Base-by-base conservation (phyloP, 2,329 filamentous ascomycete species). In the Cryphonectria carpinicola region DNA sequence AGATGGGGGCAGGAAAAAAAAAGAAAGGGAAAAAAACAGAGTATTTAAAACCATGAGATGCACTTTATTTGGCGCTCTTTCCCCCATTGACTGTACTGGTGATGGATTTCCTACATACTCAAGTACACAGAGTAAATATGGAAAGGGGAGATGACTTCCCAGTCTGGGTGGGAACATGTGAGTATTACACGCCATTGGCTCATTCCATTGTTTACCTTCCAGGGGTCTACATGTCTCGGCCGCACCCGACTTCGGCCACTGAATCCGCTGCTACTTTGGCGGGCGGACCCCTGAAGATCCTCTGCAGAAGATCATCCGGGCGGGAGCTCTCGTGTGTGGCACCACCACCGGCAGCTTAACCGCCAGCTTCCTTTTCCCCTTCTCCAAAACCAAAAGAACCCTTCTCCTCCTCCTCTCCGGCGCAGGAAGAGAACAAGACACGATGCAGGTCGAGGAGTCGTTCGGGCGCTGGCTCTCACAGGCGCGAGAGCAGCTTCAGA, bases 391-490 rank as follows among this genome's bases (percentile, higher is more conserved):
- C n/a, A 32, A 25, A 39, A 19, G 25, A 25, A 46, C 54, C 13
- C 32, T 32, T 4, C 32, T 32, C 17, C 32, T 25, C 39, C 68
- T 61, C 56, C 13, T 39, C 37, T 68, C 35, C n/a, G 63, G 56
- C 32, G 65, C 35, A 56, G 37, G 56, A 17, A 37, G 22, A n/a
- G 46, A 37, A n/a, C 22, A 37, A 46, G 19, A 58, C 43, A 67
- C 14, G 35, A 71, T 73, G 70, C 70, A 69, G 64, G 62, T 54
- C 32, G 64, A 61, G 22, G 67, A 62, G 22, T 65, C 52, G 22
- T 25, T 71, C 10, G 66, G 46, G 56, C 67, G 70, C n/a, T 71
- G 70, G 71, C 70, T 71, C 28, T 67, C 52, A 46, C 65, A 69
- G 54, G 69, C 69, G 11, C 69, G 66, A 25, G 67, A 67, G 28